A percentile compares a stretch with the other conserved stretches of the same genome.
Evolutionary conservation across 23 red algal genomes (phyloP).

Genomic region (Cyanidiococcus yangmingshanensis): DNA sequence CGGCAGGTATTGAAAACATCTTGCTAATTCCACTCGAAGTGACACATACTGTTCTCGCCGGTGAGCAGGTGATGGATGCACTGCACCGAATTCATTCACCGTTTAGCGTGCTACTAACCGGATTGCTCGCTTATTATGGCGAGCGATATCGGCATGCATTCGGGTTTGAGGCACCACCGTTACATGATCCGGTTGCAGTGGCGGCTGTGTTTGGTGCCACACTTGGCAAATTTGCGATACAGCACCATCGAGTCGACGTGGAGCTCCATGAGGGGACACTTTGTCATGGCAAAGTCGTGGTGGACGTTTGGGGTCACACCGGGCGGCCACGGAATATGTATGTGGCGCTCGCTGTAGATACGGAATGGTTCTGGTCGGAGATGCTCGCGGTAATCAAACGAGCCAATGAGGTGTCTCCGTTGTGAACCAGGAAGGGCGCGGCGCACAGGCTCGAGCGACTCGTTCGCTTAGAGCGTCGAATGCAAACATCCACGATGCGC

Average conservation of each 20-base stretch:
- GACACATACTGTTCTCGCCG: slow-evolving; percentile 24
- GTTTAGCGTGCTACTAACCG: slow-evolving; percentile 21
- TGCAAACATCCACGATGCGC: too few species aligned
- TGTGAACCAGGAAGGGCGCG: too few species aligned
- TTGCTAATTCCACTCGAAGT: slow-evolving; percentile 26
- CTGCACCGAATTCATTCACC: not conserved
- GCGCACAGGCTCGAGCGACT: too few species aligned
- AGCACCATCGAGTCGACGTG: slow-evolving; percentile 16
- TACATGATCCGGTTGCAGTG: slow-evolving; percentile 30
- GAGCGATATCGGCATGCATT: slow-evolving; percentile 19
- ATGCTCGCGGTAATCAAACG: slow-evolving; percentile 15
- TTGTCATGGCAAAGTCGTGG: slow-evolving; percentile 28
- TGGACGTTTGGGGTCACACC: slow-evolving; percentile 21
- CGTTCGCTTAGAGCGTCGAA: too few species aligned
- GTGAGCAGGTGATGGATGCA: slow-evolving; percentile 4
- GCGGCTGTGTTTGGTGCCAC: slow-evolving; percentile 19
- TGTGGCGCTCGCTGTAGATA: slow-evolving; percentile 20
- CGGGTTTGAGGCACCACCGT: slow-evolving; percentile 14
- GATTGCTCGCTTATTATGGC: slow-evolving; percentile 9
- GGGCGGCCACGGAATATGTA: slow-evolving; percentile 15
- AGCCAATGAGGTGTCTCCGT: slow-evolving; percentile 7
- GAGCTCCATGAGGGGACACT: not conserved
- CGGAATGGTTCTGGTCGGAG: slow-evolving; percentile 27
- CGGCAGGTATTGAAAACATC: slow-evolving; percentile 13
- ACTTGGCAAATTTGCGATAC: not conserved